phyloP scores from a whole-genome alignment of 1,139 yeast genomes.

The Candida smagusa region DNA sequence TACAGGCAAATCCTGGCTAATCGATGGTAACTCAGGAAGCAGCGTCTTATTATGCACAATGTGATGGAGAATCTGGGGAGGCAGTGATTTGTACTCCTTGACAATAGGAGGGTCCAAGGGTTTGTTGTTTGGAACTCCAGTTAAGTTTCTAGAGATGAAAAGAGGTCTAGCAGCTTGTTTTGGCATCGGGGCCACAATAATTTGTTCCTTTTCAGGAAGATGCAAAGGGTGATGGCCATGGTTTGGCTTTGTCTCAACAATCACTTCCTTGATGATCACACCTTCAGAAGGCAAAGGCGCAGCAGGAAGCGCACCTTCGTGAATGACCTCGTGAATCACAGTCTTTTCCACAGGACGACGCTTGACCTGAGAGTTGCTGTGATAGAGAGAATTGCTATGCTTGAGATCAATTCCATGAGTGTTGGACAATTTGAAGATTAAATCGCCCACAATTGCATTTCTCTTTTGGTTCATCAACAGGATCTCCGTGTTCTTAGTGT shows the following conservation, averaged over 20 bases:
- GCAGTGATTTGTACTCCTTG: neutral
- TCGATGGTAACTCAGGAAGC: too few relatives aligned
- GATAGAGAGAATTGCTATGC: constrained; percentile 4
- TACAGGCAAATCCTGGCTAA: too few relatives aligned
- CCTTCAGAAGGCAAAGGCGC: constrained; percentile 1
- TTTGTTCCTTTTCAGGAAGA: constrained; percentile 1
- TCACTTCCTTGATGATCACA: neutral
- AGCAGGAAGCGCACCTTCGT: neutral
- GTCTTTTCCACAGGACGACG: neutral
- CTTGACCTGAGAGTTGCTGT: constrained; percentile 3
- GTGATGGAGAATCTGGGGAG: neutral
- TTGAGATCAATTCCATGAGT: constrained; percentile 4
- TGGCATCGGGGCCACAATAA: constrained; percentile 5
- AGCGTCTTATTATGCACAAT: too few relatives aligned
- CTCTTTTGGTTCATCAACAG: constrained; percentile 9
- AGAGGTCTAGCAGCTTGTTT: constrained; percentile 3
- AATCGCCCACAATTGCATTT: constrained; percentile 6
- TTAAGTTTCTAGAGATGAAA: constrained; percentile 5
- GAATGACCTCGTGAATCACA: neutral
- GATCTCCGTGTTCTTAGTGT: constrained; percentile 11
- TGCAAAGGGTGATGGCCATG: constrained; percentile 2
- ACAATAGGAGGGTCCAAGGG: constrained; percentile 8
- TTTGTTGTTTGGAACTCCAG: constrained; percentile 7
- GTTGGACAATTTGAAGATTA: constrained; percentile 8
- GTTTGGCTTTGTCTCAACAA: neutral